Conservation (phyloP, 2,329 filamentous ascomycete genomes). For the Aspergillus spinulosporus region DNA sequence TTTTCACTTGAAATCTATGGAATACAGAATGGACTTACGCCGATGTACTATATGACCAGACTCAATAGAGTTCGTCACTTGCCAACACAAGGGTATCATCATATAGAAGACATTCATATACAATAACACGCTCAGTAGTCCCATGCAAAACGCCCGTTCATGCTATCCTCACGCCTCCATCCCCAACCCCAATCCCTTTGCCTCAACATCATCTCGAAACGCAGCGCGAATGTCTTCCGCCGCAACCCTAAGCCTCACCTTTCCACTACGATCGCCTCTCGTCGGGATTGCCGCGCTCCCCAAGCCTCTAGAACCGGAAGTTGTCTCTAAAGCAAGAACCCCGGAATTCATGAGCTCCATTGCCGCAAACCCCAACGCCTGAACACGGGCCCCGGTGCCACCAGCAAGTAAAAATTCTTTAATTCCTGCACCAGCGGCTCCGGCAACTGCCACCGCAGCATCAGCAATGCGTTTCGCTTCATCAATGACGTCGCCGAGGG, state of each 20-base stretch:
- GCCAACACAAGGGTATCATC: slow-evolving; percentile 14
- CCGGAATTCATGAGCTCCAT: slow-evolving; percentile 84
- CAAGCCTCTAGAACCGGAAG: slow-evolving; percentile 28
- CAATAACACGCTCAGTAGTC: background rate
- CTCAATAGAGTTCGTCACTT: background rate
- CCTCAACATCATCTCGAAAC: slow-evolving; percentile 82
- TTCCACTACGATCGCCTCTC: slow-evolving; percentile 80
- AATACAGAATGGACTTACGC: background rate
- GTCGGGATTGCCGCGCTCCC: slow-evolving; percentile 52
- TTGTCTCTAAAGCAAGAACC: slow-evolving; percentile 74
- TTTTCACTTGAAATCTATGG: slow-evolving; percentile 9
- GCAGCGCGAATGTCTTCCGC: slow-evolving; percentile 90
- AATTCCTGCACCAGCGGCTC: slow-evolving; percentile 57
- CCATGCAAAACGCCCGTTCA: slow-evolving; percentile 9
- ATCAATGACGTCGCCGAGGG: slow-evolving; percentile 84
- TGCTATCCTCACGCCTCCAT: slow-evolving; percentile 32
- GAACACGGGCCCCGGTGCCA: slow-evolving; percentile 48
- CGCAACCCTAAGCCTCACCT: slow-evolving; percentile 79
- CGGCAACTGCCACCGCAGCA: slow-evolving; percentile 45
- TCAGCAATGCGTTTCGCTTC: slow-evolving; percentile 71
- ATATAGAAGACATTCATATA: slow-evolving; percentile 6
- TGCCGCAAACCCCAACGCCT: slow-evolving; percentile 69
- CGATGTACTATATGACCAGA: slow-evolving; percentile 4
- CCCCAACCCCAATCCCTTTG: slow-evolving; percentile 72
- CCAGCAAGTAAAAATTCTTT: slow-evolving; percentile 59